phyloP scores from a whole-genome alignment of 2,329 filamentous ascomycete genomes.

The Colletotrichum neosansevieriae region DNA sequence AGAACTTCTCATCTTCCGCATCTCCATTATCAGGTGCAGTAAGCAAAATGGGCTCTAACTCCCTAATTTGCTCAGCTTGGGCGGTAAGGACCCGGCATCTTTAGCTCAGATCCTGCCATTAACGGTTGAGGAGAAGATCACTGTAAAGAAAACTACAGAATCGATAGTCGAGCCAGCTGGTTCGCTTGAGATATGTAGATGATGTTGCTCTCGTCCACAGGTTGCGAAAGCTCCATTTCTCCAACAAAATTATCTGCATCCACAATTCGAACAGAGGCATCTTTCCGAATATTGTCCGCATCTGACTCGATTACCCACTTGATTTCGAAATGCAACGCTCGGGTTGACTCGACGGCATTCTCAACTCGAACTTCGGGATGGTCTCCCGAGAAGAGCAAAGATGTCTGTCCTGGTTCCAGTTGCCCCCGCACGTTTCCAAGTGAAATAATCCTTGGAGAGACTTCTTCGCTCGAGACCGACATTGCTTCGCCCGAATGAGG shows the following conservation, averaged over 20 bases:
- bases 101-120: neutral
- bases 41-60: too few species aligned
- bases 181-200: slow-evolving; percentile 2
- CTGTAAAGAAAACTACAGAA: too few species aligned
- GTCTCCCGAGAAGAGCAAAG: neutral
- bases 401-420: neutral
- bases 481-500: too few species aligned
- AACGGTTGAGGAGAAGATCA: fast-evolving
- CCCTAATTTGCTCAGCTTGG: too few species aligned
- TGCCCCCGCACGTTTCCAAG: neutral
- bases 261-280: neutral
- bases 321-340: neutral
- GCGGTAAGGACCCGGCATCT: too few species aligned
- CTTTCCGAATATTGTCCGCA: too few species aligned
- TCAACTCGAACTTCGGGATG: neutral
- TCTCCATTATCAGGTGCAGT: neutral
- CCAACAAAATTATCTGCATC: neutral
- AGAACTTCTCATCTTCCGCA: neutral
- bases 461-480: too few species aligned
- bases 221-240: neutral
- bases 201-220: neutral
- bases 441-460: neutral
- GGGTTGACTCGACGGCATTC: neutral
- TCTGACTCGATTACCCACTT: neutral
- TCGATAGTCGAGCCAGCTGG: neutral